Base-by-base conservation (phyloP, 176 grass and related monocot genomes). In the Eleusine indica region DNA sequence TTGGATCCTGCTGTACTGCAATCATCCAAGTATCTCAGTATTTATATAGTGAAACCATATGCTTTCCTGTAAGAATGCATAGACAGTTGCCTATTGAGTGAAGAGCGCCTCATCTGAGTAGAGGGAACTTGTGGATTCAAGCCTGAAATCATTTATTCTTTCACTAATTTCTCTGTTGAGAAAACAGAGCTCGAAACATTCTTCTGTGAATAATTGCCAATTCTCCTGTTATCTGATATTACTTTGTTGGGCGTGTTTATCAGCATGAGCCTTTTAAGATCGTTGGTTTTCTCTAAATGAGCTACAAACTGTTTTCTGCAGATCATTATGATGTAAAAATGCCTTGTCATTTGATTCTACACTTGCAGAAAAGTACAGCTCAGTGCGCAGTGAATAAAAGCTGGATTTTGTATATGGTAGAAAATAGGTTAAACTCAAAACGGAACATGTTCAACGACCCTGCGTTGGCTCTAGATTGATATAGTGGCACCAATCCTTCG, bases 251-350 rank as follows among this genome's bases (percentile, higher is more conserved):
- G 21, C 47, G 3, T 65, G 37, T 14, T 47, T 75, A n/a, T 68
- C 15, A 13, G 47, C 29, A 1, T 60, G 38, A 12, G 30, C 80
- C 65, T 46, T 48, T 39, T 83, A 29, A 28, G 40, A 2, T 76
- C 15, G 18, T 37, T 7, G 15, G 4, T 58, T 46, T 25, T 41
- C 19, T 64, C 11, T 5, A 64, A 48, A n/a, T 68, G 80, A 67
- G 54, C 32, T 65, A 37, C 2, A 52, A 4, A 53, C 12, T 52
- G 42, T 22, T 76, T 57, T 73, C 51, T 84, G 65, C 86, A 99
- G 97, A 99, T 80, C 97, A 99, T 88, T 99, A 99, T 84, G 97
- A 99, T 82, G 97, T 99, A 53, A 96, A 96, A 62, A 99, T 99
- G 97, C 91, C 97, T 13, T 99, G 97, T 78, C 97, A 99, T 82